Evolutionary conservation across 192 early-diverging fungal species (phyloP), one percentile per base, ranked within the genome.

Genomic region (Haplosporangium gracile): DNA sequence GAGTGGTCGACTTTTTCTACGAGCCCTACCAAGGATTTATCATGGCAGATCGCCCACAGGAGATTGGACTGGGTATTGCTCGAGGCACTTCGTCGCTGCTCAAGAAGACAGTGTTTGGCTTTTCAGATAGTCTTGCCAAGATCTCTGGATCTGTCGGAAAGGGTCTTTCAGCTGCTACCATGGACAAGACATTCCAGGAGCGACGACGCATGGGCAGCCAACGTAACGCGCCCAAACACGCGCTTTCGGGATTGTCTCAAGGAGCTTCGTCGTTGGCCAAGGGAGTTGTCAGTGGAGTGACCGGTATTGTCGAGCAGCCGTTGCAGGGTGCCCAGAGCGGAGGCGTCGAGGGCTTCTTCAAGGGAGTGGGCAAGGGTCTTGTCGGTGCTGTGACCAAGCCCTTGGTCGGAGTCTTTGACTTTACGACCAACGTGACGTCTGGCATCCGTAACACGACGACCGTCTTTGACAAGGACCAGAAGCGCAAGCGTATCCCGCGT

Each of bases 21-120:
- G 98, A 99, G 83, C 98, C 98, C 0, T 95, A 97, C 82, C 96
- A 98, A 91, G 98, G 98, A 7, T 96, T 98, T 74, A 94, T 98
- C 51, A 97, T 99, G 92, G 97, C 96, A 75, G 95, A 96, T 73
- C 92, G 96, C 13, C 97, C 98, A 13, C 96, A 99, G 81, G 98
- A 98, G 79, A 93, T 99, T 78, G 97, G 97, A 32, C 92, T 98
- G 76, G 98, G 97, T 8, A 83, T 99, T 9, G 98, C 96, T 1
- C 95, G 96, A 74, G 97, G 96, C 10, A 91, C 94, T 9, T 88
- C 92, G 6, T 95, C 95, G 5, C 90, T 97, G 78, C 83, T 97
- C 53, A 95, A 96, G 53, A 99, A 99, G 89, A 98, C 97, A 7
- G 97, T 99, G 29, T 99, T 96, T 92, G 98, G 99, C 20, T 93